phyloP scores from a whole-genome alignment of 202 grass and related monocot genomes.

The Eragrostis tef region DNA sequence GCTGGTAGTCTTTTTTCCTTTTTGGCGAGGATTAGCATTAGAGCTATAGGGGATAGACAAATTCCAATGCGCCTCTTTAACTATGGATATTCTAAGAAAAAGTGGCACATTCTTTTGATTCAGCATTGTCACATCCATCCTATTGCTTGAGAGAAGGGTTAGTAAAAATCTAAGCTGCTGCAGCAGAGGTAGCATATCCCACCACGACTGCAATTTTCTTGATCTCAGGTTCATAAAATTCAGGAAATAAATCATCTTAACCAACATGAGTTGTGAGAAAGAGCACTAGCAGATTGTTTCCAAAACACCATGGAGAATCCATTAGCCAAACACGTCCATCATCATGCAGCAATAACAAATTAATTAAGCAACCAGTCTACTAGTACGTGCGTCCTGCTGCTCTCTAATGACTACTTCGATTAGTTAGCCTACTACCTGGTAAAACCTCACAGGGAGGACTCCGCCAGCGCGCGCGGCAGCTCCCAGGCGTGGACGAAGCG shows the following conservation, averaged over 20 bases:
- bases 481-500: too few species aligned
- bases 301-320: too few species aligned
- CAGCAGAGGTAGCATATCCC: conserved; percentile 69
- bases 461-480: too few species aligned
- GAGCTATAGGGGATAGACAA: conserved; percentile 70
- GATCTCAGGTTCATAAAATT: conserved; percentile 84
- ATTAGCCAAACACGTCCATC: too few species aligned
- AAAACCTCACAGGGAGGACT: too few species aligned
- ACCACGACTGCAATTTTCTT: conserved; percentile 86
- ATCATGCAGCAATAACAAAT: too few species aligned
- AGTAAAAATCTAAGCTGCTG: conserved; percentile 77
- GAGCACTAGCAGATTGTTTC: too few species aligned
- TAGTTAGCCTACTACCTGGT: too few species aligned
- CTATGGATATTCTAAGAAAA: conserved; percentile 50
- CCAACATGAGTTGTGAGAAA: neutral
- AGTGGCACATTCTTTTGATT: conserved; percentile 47
- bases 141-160: conserved; percentile 78
- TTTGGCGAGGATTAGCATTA: conserved; percentile 47
- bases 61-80: conserved; percentile 63
- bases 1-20: too few species aligned
- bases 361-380: too few species aligned
- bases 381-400: too few species aligned
- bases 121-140: conserved; percentile 38
- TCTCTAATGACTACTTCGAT: too few species aligned
- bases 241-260: conserved; percentile 88